These are phyloP conservation scores for Petasospora fabianii DNA, from an alignment of 1,139 yeast species.

Conservation along the genomic window DNA sequence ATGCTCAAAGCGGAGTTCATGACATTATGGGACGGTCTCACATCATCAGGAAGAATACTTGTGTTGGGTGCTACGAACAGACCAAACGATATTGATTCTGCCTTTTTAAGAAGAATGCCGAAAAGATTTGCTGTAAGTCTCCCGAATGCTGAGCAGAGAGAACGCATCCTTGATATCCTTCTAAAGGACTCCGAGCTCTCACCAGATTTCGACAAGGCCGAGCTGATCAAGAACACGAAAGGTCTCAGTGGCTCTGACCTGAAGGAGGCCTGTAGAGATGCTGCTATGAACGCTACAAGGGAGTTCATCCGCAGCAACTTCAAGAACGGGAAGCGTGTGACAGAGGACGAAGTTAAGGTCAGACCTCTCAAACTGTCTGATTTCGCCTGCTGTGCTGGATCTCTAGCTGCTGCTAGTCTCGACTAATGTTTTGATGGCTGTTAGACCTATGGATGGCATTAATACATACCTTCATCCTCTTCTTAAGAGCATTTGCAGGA, in stretches of 20 bases:
- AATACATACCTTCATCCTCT: too few relatives aligned
- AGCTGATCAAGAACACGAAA: conserved; percentile 58
- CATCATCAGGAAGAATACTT: conserved; percentile 70
- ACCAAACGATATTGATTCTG: conserved; percentile 86
- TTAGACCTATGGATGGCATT: too few relatives aligned
- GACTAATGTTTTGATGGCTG: conserved; percentile 2
- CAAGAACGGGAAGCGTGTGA: conserved; percentile 22
- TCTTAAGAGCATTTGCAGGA: too few relatives aligned
- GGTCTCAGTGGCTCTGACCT: conserved; percentile 91
- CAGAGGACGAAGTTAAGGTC: conserved; percentile 29
- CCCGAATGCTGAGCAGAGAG: conserved; percentile 69
- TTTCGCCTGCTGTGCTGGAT: conserved; percentile 27
- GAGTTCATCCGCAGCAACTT: conserved; percentile 60
- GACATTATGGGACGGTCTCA: conserved; percentile 96
- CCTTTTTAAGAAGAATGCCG: conserved; percentile 90
- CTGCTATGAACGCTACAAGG: conserved; percentile 85
- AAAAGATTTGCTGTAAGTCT: conserved; percentile 78
- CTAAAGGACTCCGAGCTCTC: conserved; percentile 63
- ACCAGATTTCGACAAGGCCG: conserved; percentile 55
- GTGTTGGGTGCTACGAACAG: conserved; percentile 96
- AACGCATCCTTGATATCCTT: conserved; percentile 62
- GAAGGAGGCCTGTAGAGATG: conserved; percentile 88
- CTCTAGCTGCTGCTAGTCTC: conserved; percentile 1
- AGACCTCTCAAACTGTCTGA: conserved; percentile 38
- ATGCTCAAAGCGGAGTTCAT: conserved; percentile 94